Base-by-base conservation (phyloP, 352 stramenopile genomes). In the Achlya hypogyna region DNA sequence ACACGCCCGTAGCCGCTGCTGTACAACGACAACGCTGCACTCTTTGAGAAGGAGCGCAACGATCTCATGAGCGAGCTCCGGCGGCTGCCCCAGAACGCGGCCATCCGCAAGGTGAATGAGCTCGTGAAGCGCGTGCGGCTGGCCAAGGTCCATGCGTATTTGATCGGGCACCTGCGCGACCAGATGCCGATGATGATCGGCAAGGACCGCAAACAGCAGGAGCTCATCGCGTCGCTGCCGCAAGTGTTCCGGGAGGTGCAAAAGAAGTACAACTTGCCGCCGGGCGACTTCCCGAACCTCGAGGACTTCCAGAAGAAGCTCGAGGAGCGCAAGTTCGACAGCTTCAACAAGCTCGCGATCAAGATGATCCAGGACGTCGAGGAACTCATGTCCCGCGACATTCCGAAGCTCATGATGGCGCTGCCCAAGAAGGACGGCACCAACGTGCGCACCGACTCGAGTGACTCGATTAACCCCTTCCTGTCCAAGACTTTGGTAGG, bases 101-200 rank as follows among this genome's bases (percentile, higher is more conserved):
- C 96, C 3, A 88, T 99, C 62, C 86, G 96, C 69, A 93, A 96
- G 72, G 88, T 94, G 56, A 97, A 87, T 74, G 91, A 98, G 65
- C 80, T 99, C 18, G 96, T 98, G 18, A 98, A 99, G 71, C 87
- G 95, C 27, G 91, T 91, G 49, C 78, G 93, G 29, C 89, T 99
- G 12, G 88, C 94, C 35, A 98, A 98, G 70, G 92, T 98, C 32
- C 97, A 99, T 69, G 94, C 95, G 5, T 99, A 98, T 72, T 90
- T 99, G 62, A 95, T 99, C 66, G 91, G 97, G 65, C 96, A 99
- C 71, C 74, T 99, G 40, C 80, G 87, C 31, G 81, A 92, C 66
- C 89, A 99, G 76, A 99, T 99, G 96, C 97, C 97, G 5, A 76
- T 87, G 42, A 84, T 99, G 58, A 93, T 98, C 70, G 94, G 96